Percentiles rank a stretch among this genome's conserved stretches.
phyloP scores from a whole-genome alignment of 495 filamentous ascomycete species.

The Aspergillus bridgeri region DNA sequence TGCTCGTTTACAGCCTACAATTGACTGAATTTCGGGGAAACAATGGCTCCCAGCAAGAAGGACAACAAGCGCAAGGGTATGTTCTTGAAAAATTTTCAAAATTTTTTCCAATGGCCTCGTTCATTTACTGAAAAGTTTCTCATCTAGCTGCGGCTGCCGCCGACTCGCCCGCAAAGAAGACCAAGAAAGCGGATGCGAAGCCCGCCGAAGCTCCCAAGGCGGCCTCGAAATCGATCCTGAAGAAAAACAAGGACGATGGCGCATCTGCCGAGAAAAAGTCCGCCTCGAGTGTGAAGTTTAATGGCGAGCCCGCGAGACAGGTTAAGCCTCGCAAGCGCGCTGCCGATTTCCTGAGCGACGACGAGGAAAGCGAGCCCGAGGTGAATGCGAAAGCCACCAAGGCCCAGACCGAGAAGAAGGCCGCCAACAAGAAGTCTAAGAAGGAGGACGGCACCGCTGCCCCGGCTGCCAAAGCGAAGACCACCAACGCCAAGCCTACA shows the following conservation, averaged over 20 bases:
- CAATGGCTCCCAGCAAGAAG: slow-evolving; percentile 69
- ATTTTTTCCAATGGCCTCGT: slow-evolving; percentile 5
- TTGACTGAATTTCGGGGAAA: slow-evolving; percentile 18
- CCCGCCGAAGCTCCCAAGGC: slow-evolving; percentile 26
- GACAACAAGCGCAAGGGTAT: slow-evolving; percentile 73
- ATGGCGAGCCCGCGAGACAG: slow-evolving; percentile 35
- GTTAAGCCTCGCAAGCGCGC: slow-evolving; percentile 53
- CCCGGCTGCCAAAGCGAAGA: slow-evolving; percentile 34
- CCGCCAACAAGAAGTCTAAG: slow-evolving; percentile 38
- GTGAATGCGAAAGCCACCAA: slow-evolving; percentile 24
- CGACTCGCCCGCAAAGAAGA: slow-evolving; percentile 57
- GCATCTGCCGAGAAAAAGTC: slow-evolving; percentile 22
- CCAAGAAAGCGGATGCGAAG: slow-evolving; percentile 48
- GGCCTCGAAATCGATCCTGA: slow-evolving; percentile 36
- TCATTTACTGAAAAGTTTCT: slow-evolving; percentile 22
- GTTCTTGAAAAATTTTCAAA: slow-evolving; percentile 13
- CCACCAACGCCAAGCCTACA: slow-evolving; percentile 22
- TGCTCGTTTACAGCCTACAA: slow-evolving; percentile 21
- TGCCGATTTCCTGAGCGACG: slow-evolving; percentile 48
- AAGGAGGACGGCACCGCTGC: slow-evolving; percentile 32
- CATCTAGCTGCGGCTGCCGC: slow-evolving; percentile 31
- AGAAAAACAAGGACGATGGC: slow-evolving; percentile 31
- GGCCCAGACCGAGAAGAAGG: slow-evolving; percentile 24
- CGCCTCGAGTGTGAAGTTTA: slow-evolving; percentile 28
- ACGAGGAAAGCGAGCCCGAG: slow-evolving; percentile 33